Evolutionary conservation across 1,284 basidiomycete genomes (phyloP).

Genomic region (Moniliella sp.): DNA sequence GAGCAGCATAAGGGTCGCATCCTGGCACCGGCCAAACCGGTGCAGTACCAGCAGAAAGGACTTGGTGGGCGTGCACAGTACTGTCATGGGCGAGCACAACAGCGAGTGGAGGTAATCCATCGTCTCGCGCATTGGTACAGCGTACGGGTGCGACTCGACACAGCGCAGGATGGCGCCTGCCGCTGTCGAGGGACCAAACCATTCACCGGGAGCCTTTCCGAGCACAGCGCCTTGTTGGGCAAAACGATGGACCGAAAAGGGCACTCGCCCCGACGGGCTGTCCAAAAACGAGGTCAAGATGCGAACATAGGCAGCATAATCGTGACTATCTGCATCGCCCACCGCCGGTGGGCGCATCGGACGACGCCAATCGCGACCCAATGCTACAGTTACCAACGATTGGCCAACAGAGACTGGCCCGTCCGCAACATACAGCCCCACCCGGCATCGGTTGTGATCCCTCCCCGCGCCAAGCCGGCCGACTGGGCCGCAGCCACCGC

Average conservation of each 20-base stretch:
- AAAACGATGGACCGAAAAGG: slow-evolving; percentile 89
- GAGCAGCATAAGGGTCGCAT: no score
- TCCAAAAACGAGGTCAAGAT: slow-evolving; percentile 88
- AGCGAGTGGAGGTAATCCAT: no score
- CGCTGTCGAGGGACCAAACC: slow-evolving; percentile 92
- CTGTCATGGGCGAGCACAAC: no score
- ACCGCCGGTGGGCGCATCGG: neutral
- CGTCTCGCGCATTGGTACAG: no score
- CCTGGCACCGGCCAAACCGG: no score
- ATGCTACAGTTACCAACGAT: slow-evolving; percentile 60
- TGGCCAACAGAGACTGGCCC: slow-evolving; percentile 75
- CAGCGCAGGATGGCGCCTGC: slow-evolving; percentile 87
- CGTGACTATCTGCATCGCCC: slow-evolving; percentile 2
- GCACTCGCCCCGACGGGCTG: slow-evolving; percentile 61
- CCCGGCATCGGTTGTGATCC: slow-evolving; percentile 73
- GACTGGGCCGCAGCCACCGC: slow-evolving; percentile 21
- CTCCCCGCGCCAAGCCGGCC: slow-evolving; percentile 27
- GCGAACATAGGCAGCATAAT: slow-evolving; percentile 48
- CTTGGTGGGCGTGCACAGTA: no score
- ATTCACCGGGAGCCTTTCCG: slow-evolving; percentile 82
- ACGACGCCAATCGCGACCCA: slow-evolving; percentile 39
- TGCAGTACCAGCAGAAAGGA: no score
- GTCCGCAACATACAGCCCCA: slow-evolving; percentile 98
- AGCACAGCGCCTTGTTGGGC: slow-evolving; percentile 78
- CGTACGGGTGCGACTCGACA: no score